Evolutionary conservation across 441 rosid genomes (phyloP).

Genomic region (Melastoma candidum): DNA sequence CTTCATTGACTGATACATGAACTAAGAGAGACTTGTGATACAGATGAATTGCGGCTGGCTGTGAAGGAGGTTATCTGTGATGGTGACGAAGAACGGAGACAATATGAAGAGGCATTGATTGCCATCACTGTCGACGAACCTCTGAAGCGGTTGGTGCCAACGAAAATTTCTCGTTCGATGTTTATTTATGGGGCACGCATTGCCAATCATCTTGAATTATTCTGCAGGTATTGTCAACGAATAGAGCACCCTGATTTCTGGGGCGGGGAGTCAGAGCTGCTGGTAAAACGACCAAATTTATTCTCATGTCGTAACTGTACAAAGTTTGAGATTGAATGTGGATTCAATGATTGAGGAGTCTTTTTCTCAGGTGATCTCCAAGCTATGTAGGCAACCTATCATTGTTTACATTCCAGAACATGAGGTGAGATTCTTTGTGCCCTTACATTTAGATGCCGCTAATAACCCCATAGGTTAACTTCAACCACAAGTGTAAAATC

Average conservation of each 20-base stretch:
- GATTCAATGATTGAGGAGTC: constrained; percentile 1
- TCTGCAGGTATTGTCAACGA: constrained; percentile 64
- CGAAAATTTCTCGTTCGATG: background rate
- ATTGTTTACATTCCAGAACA: constrained; percentile 74
- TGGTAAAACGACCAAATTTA: constrained; percentile 36
- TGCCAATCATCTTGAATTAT: constrained; percentile 2
- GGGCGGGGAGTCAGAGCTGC: constrained; percentile 95
- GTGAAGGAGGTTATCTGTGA: constrained; percentile 81
- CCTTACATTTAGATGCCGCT: no score
- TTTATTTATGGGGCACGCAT: background rate
- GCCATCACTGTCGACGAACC: constrained; percentile 81
- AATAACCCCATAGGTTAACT: no score
- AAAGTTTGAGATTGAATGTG: background rate
- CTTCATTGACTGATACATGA: no score
- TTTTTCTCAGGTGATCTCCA: constrained; percentile 59
- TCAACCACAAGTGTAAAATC: no score
- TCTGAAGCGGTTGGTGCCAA: constrained; percentile 47
- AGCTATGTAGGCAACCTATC: constrained; percentile 63
- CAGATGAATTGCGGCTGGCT: constrained; percentile 80
- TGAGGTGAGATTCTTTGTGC: constrained; percentile 39
- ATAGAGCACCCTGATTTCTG: constrained; percentile 66
- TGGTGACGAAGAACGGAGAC: constrained; percentile 39
- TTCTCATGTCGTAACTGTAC: constrained; percentile 1
- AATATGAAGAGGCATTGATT: constrained; percentile 64
- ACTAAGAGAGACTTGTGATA: background rate